Percentiles rank a stretch among this genome's conserved stretches.
Conservation (phyloP, 1,284 basidiomycete species). For the Anthracocystis walkeri region DNA sequence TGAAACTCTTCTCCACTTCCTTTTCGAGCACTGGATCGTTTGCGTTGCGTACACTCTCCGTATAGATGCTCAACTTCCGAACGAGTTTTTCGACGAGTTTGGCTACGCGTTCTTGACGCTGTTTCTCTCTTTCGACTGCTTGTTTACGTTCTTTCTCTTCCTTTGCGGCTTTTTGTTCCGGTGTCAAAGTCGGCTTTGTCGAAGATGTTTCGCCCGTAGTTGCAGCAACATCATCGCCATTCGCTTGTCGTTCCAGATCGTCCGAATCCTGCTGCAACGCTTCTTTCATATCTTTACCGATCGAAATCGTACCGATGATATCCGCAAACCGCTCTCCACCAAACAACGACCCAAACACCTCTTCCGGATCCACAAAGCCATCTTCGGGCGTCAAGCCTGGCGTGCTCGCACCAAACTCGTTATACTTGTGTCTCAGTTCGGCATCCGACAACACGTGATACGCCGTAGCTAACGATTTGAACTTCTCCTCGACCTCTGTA, state of each 20-base stretch:
- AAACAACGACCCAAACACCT: conserved; percentile 78
- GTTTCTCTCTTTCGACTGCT: conserved; percentile 84
- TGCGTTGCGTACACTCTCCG: conserved; percentile 82
- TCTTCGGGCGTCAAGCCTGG: conserved; percentile 66
- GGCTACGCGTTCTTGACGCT: conserved; percentile 81
- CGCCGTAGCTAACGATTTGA: conserved; percentile 74
- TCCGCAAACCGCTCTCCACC: conserved; percentile 83
- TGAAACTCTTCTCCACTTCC: conserved; percentile 61
- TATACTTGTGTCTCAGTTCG: conserved; percentile 86
- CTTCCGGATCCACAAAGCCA: conserved; percentile 78
- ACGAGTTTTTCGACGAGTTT: conserved; percentile 86
- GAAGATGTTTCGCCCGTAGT: not conserved
- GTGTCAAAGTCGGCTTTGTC: conserved; percentile 75
- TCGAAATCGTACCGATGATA: conserved; percentile 83
- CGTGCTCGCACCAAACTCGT: conserved; percentile 76
- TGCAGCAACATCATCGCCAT: conserved; percentile 20
- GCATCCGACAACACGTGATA: conserved; percentile 81
- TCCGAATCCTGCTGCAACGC: conserved; percentile 92
- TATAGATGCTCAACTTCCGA: conserved; percentile 89
- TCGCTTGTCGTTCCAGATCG: conserved; percentile 70
- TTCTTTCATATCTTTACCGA: conserved; percentile 96
- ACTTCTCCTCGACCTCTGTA: conserved; percentile 85
- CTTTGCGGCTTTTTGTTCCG: conserved; percentile 83
- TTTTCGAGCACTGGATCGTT: conserved; percentile 78
- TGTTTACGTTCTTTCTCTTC: conserved; percentile 76